Percentiles rank a stretch among this genome's conserved stretches.
Conservation (phyloP, 441 rosid species). For the Populus hybrid region DNA sequence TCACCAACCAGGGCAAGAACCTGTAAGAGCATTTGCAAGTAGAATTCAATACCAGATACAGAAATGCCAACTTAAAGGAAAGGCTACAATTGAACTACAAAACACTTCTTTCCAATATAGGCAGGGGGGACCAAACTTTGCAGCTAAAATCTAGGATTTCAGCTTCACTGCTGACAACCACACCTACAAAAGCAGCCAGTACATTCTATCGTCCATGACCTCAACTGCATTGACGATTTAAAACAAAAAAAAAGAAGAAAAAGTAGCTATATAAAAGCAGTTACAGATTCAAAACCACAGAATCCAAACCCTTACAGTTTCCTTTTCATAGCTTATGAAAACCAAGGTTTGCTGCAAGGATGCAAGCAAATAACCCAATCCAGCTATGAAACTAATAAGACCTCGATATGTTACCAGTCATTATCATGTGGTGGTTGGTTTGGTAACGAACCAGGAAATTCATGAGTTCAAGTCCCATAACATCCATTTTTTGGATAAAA, state of each 20-base stretch:
- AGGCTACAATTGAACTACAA: not conserved
- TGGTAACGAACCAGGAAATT: not conserved
- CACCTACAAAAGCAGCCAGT: not conserved
- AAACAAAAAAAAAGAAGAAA: too few relatives aligned
- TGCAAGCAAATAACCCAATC: too few relatives aligned
- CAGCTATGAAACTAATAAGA: too few relatives aligned
- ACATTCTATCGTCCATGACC: not conserved
- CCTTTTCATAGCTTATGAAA: not conserved
- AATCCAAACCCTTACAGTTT: not conserved
- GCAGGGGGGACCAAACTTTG: not conserved
- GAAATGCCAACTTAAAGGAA: not conserved
- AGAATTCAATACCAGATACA: not conserved
- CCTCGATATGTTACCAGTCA: not conserved
- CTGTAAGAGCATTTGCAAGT: constrained; percentile 37
- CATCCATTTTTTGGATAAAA: not conserved
- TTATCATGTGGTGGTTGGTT: not conserved
- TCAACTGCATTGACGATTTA: not conserved
- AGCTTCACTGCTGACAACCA: not conserved
- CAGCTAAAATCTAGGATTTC: not conserved
- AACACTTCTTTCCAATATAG: not conserved
- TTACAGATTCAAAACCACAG: not conserved
- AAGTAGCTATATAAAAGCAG: not conserved
- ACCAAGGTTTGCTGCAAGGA: too few relatives aligned
- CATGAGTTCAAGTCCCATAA: not conserved
- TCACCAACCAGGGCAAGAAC: constrained; percentile 92